Percentiles rank a stretch among this genome's conserved stretches.
Conservation (phyloP, 805 yeast genomes). For the Lipomyces spencermartinsiae region DNA sequence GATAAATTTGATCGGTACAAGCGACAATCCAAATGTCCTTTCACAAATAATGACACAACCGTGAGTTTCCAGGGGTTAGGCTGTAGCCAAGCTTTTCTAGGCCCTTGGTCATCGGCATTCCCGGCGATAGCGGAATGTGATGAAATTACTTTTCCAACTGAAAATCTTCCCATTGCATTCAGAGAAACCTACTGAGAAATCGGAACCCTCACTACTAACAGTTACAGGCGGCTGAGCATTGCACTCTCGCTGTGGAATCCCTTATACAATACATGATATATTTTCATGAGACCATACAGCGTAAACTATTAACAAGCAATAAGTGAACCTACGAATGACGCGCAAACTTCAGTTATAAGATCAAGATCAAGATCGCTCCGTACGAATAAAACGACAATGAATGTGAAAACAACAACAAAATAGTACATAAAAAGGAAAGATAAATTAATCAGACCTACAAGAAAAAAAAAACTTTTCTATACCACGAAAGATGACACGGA, state of each 20-base stretch:
- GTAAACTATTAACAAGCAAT: background rate
- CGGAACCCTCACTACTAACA: background rate
- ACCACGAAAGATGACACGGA: background rate
- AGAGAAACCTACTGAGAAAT: background rate
- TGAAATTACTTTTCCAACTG: too few species aligned
- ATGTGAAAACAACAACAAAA: background rate
- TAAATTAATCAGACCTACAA: background rate
- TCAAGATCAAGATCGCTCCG: background rate
- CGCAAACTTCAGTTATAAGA: background rate
- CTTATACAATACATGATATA: background rate
- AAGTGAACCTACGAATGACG: background rate
- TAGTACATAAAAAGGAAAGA: background rate
- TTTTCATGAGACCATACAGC: background rate
- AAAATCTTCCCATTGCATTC: too few species aligned
- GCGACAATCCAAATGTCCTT: too few species aligned
- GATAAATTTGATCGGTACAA: too few species aligned
- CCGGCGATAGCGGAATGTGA: too few species aligned
- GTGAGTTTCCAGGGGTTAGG: too few species aligned
- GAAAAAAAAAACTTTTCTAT: constrained; percentile 5
- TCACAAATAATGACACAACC: too few species aligned
- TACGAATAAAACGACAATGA: background rate
- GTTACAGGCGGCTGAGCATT: background rate
- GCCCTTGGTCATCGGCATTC: background rate
- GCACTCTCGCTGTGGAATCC: background rate
- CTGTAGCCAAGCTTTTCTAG: too few species aligned